Base-by-base conservation (phyloP, 495 filamentous ascomycete genomes). In the Aspergillus sparsus region DNA sequence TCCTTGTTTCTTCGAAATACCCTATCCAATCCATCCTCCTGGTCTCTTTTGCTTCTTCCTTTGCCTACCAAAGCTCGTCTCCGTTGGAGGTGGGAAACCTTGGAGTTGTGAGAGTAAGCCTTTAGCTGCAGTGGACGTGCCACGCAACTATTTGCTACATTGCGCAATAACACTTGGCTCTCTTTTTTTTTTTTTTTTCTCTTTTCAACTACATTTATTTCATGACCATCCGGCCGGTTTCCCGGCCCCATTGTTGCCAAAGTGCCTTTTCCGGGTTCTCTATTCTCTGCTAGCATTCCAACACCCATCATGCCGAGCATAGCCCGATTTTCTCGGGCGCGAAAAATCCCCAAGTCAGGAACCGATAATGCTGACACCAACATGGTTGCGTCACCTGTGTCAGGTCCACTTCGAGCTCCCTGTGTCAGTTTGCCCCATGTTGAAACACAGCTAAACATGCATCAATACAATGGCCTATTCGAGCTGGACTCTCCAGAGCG, bases 361-460 rank as follows among this genome's bases (percentile, higher is more conserved):
- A 41, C 47, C 8, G 60, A 62, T n/a, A 50, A 65, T 65, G 67
- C 72, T 73, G 66, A 74, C 69, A 35, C 61, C 32, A 46, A 70
- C 36, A 46, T 63, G 51, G 57, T 62, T 63, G 60, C 45, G 41
- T 49, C 53, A 45, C 58, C 56, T 55, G 55, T 53, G 52, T 61
- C 62, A 71, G 68, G 68, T 66, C 56, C 53, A 42, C 39, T 53
- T 47, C 66, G 67, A 55, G 63, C 72, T 42, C 77, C 76, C 46
- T 74, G 72, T 64, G 64, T 80, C 56, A 77, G 71, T 57, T 66
- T 80, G 39, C 71, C 70, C 32, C 71, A 73, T 71, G 74, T 80
- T 68, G 77, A 78, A 55, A 74, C 77, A 11, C 65, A 71, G 45
- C 63, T 80, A 64, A 78, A 80, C 53, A 80, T 80, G 76, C 71